phyloP scores from a whole-genome alignment of 2,329 filamentous ascomycete genomes.

The Neofusicoccum parvum region DNA sequence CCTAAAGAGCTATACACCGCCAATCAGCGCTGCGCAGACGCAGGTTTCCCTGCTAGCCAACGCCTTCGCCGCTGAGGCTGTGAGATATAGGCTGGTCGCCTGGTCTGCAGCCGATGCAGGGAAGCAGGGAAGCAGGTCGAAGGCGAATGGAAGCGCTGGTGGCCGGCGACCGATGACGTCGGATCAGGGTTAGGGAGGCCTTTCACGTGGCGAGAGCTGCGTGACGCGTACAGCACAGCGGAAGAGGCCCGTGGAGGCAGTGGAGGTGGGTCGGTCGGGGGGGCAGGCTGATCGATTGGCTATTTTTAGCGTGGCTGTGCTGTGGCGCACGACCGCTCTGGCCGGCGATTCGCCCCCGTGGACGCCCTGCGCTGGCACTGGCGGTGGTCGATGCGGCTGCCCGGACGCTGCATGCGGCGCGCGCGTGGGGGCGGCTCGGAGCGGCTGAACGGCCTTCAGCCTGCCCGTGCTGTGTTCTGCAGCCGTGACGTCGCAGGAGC shows the following conservation, averaged over 20 bases:
- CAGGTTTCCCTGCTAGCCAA: not conserved
- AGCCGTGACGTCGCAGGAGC: conserved; percentile 5
- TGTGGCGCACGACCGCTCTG: not conserved
- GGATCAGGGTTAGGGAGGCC: not conserved
- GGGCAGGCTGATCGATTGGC: not conserved
- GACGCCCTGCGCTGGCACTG: not conserved
- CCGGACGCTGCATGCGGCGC: not conserved
- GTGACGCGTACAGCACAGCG: conserved; percentile 2
- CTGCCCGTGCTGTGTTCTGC: not conserved
- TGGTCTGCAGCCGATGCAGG: not conserved
- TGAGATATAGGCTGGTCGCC: conserved; percentile 4
- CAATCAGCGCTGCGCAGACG: not conserved
- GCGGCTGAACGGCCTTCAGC: not conserved
- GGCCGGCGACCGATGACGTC: not conserved
- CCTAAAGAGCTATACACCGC: not conserved
- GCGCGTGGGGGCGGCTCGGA: not conserved
- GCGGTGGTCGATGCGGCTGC: not conserved
- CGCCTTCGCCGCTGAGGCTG: conserved; percentile 13
- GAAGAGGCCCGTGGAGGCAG: not conserved
- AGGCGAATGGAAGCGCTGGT: not conserved
- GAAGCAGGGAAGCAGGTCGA: conserved; percentile 1
- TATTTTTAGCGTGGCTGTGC: conserved; percentile 19
- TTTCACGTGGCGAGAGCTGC: conserved; percentile 11
- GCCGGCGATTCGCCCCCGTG: not conserved
- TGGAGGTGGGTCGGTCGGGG: not conserved